A percentile compares a stretch with the other conserved stretches of the same genome.
Evolutionary conservation across 2,329 filamentous ascomycete genomes (phyloP).

Genomic region (Zarea fungicola): DNA sequence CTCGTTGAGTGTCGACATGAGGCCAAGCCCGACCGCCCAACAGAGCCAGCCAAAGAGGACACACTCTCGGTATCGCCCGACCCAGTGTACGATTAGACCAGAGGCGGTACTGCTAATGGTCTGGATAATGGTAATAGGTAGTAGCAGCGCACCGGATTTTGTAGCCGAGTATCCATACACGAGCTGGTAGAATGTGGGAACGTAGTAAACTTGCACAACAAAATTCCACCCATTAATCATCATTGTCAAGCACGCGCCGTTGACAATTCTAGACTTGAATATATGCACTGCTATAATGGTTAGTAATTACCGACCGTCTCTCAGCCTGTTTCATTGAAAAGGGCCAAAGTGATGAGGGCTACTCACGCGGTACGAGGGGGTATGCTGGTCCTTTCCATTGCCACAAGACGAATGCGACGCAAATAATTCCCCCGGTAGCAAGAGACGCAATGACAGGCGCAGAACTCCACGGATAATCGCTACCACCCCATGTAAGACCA

Average conservation of each 20-base stretch:
- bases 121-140: conserved; percentile 39
- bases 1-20: conserved; percentile 47
- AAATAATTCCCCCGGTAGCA: conserved; percentile 41
- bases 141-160: conserved; percentile 36
- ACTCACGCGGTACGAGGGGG: conserved; percentile 41
- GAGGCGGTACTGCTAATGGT: conserved; percentile 44
- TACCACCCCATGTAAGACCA: conserved; percentile 55
- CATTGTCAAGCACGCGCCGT: conserved; percentile 51
- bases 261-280: conserved; percentile 48
- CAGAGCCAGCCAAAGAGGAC: conserved; percentile 49
- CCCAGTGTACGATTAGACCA: conserved; percentile 47
- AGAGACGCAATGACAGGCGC: conserved; percentile 50
- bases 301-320: too few species aligned
- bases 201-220: conserved; percentile 48
- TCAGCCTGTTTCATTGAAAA: too few species aligned
- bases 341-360: too few species aligned
- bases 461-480: conserved; percentile 51
- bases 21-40: conserved; percentile 47
- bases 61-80: conserved; percentile 47
- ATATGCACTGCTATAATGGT: conserved; percentile 38
- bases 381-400: conserved; percentile 44
- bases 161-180: conserved; percentile 39
- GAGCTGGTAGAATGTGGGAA: conserved; percentile 42
- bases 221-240: conserved; percentile 57
- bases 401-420: conserved; percentile 48